Conservation (phyloP, 2,329 filamentous ascomycete species). For the Penicillium psychrosexuale region DNA sequence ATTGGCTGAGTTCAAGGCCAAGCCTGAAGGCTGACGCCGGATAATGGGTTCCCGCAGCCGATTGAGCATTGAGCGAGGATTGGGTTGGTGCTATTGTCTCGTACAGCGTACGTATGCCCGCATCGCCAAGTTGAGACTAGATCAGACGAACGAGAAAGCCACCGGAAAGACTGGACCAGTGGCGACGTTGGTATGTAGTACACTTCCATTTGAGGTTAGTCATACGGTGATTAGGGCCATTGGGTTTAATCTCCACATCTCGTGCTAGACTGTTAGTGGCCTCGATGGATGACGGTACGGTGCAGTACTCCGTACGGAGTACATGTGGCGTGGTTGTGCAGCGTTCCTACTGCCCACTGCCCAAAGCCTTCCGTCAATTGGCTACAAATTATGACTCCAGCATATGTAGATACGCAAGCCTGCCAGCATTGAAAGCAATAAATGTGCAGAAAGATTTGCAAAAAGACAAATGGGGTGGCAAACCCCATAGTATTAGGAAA, state of each 20-base stretch:
- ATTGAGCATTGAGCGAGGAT: slow-evolving; percentile 2
- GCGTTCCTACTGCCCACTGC: not conserved
- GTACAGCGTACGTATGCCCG: slow-evolving; percentile 10
- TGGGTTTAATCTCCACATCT: slow-evolving; percentile 1
- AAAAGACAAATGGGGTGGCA: not conserved
- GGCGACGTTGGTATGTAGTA: not conserved
- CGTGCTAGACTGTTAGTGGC: not conserved
- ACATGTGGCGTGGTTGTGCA: slow-evolving; percentile 1
- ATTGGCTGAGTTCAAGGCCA: slow-evolving; percentile 13
- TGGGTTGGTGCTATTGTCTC: not conserved
- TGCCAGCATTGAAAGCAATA: not conserved
- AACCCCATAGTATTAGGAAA: not conserved
- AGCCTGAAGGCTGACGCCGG: slow-evolving; percentile 10
- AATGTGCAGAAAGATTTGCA: not conserved
- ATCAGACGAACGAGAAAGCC: not conserved
- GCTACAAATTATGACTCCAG: not conserved
- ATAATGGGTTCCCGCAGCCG: slow-evolving; percentile 6
- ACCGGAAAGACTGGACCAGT: not conserved
- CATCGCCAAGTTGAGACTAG: slow-evolving; percentile 8
- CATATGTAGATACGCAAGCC: not conserved
- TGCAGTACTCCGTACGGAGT: not conserved
- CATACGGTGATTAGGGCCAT: not conserved
- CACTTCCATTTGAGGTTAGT: not conserved
- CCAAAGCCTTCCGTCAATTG: not conserved
- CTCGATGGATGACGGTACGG: not conserved